A percentile compares a stretch with the other conserved stretches of the same genome.
These are phyloP conservation scores for Solanum sejunctum DNA, from an alignment of 257 asterid genomes.

Conservation along the genomic window DNA sequence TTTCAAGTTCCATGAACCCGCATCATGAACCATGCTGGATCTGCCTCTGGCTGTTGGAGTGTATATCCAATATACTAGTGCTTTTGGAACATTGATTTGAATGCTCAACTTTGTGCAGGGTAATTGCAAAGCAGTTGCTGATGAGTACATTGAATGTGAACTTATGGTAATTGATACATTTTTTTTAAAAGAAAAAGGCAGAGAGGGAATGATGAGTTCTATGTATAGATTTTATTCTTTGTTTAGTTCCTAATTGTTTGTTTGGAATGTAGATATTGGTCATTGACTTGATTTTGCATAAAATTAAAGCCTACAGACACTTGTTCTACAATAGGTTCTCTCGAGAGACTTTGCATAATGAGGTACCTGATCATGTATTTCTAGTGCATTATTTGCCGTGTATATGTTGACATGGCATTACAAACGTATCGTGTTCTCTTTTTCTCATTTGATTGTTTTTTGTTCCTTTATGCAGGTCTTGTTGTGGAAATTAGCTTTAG, in stretches of 20 bases:
- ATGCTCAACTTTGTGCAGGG: constrained; percentile 23
- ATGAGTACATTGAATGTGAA: constrained; percentile 89
- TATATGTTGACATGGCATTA: not conserved
- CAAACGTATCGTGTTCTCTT: not conserved
- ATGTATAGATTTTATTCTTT: not conserved
- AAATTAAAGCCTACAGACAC: constrained; percentile 75
- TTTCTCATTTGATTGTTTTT: not conserved
- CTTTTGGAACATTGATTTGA: not conserved
- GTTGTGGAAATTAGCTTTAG: constrained; percentile 42
- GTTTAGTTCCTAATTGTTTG: not conserved
- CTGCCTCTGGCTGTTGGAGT: not conserved
- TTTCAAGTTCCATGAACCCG: not conserved
- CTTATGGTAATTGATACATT: constrained; percentile 41
- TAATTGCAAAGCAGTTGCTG: constrained; percentile 64
- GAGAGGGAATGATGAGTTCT: not conserved
- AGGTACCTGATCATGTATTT: constrained; percentile 24
- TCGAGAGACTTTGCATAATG: constrained; percentile 22
- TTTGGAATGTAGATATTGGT: constrained; percentile 42
- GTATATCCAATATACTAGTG: not conserved
- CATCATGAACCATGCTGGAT: not conserved
- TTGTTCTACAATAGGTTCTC: constrained; percentile 55
- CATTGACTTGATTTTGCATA: constrained; percentile 85
- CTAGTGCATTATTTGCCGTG: not conserved
- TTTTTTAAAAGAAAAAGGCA: not conserved
- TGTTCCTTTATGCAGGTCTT: constrained; percentile 35